Conservation (phyloP, 2,329 filamentous ascomycete genomes). For the Colletotrichum destructivum region DNA sequence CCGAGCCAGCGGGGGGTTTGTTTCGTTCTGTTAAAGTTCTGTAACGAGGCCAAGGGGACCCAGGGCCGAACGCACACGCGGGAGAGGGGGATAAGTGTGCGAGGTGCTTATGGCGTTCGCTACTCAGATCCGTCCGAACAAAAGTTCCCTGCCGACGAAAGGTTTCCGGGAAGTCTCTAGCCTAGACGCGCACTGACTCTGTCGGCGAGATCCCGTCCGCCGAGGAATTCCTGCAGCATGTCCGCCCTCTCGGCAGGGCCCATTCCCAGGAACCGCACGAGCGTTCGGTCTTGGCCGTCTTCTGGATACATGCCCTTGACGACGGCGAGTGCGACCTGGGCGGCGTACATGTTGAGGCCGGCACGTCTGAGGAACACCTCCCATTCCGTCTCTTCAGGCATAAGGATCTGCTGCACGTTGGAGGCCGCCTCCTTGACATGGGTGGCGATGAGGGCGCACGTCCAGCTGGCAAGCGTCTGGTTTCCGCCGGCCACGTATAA, state of each 20-base stretch:
- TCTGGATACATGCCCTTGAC: constrained; percentile 46
- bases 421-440: constrained; percentile 49
- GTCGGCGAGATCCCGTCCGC: constrained; percentile 37
- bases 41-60: constrained; percentile 5
- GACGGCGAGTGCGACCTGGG: constrained; percentile 51
- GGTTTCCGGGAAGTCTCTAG: constrained; percentile 5
- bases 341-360: constrained; percentile 56
- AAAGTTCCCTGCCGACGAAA: constrained; percentile 11
- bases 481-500: constrained; percentile 67
- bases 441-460: constrained; percentile 66
- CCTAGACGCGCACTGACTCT: constrained; percentile 33
- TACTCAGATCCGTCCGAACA: constrained; percentile 34
- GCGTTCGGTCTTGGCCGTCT: constrained; percentile 45
- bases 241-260: constrained; percentile 44
- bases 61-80: not conserved
- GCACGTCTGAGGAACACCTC: constrained; percentile 53
- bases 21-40: constrained; percentile 12
- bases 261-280: constrained; percentile 53
- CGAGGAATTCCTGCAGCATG: constrained; percentile 48
- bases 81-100: not conserved
- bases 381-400: constrained; percentile 59
- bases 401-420: constrained; percentile 53
- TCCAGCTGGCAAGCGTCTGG: constrained; percentile 68
- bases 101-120: not conserved
- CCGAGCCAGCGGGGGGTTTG: constrained; percentile 28